phyloP scores from a whole-genome alignment of 2,329 filamentous ascomycete species.

The Pseudogymnoascus verrucosus region DNA sequence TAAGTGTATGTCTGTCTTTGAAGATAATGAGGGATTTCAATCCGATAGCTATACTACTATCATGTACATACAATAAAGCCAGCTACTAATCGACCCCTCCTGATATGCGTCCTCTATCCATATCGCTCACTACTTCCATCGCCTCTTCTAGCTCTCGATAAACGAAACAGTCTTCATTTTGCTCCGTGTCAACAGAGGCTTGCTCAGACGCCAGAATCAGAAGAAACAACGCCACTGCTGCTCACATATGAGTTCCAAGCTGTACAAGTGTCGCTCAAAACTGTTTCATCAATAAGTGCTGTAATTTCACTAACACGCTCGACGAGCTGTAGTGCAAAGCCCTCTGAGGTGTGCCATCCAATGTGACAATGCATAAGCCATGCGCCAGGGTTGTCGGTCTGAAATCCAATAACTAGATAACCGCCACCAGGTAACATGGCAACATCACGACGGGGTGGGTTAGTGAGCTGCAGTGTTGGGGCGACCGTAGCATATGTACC shows the following conservation, averaged over 20 bases:
- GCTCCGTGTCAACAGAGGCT: background rate
- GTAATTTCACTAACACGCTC: conserved; percentile 23
- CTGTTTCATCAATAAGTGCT: conserved; percentile 15
- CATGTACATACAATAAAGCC: background rate
- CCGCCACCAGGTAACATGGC: conserved; percentile 35
- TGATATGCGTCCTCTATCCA: background rate
- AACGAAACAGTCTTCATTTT: background rate
- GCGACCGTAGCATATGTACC: conserved; percentile 32
- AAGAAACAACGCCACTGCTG: background rate
- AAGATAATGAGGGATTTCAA: background rate
- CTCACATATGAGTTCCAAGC: conserved; percentile 23
- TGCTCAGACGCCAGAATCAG: conserved; percentile 22
- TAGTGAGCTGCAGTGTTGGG: conserved; percentile 28
- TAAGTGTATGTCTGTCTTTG: background rate
- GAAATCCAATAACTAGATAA: conserved; percentile 26
- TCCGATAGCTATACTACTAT: background rate
- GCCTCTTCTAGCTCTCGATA: background rate
- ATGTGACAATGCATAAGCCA: conserved; percentile 32
- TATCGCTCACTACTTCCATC: background rate
- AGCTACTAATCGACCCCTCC: background rate
- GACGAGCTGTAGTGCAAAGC: conserved; percentile 45
- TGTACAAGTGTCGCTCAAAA: conserved; percentile 23
- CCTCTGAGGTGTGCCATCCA: conserved; percentile 46
- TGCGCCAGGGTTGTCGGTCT: conserved; percentile 27
- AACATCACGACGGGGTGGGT: conserved; percentile 45